A percentile compares a stretch with the other conserved stretches of the same genome.
Conservation (phyloP, 2,329 filamentous ascomycete species). For the Ceratocystis harringtonii region DNA sequence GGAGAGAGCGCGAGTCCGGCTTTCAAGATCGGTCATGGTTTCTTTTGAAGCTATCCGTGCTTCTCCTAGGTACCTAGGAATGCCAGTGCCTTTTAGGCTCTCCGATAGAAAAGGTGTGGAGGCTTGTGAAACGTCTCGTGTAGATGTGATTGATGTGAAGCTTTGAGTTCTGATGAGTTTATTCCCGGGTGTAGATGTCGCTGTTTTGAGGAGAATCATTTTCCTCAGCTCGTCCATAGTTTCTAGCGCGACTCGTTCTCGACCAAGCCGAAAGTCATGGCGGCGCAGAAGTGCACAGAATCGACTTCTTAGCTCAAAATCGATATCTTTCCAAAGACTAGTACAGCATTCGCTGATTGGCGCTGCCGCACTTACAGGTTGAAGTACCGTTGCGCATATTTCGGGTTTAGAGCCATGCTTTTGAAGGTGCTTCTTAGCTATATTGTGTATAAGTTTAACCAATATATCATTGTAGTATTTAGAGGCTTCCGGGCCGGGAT, state of each 20-base stretch:
- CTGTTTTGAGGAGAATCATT: conserved; percentile 9
- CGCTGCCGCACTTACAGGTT: conserved; percentile 19
- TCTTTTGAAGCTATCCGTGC: conserved; percentile 13
- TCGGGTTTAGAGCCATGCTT: conserved; percentile 26
- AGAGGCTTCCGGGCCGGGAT: conserved; percentile 19
- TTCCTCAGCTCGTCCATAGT: conserved; percentile 26
- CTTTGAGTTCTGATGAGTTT: conserved; percentile 6
- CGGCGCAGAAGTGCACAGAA: conserved; percentile 37
- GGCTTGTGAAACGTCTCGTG: conserved; percentile 6
- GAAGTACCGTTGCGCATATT: conserved; percentile 8
- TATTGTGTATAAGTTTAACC: conserved; percentile 27
- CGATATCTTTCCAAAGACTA: conserved; percentile 33
- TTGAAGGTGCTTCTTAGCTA: conserved; percentile 33
- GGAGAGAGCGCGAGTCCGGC: conserved; percentile 11
- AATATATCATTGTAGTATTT: conserved; percentile 26
- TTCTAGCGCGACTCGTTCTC: conserved; percentile 32
- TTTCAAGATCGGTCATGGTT: conserved; percentile 16
- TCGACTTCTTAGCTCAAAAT: conserved; percentile 31
- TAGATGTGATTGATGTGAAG: conserved; percentile 1
- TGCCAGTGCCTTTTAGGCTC: background rate
- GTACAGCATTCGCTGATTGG: conserved; percentile 33
- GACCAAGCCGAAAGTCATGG: conserved; percentile 27
- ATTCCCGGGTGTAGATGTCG: background rate
- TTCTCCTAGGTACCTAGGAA: conserved; percentile 11
- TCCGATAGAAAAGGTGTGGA: conserved; percentile 10